Evolutionary conservation across 1,139 yeast genomes (phyloP), one percentile per base, ranked within the genome.

Genomic region (Yamadazyma dendronema): DNA sequence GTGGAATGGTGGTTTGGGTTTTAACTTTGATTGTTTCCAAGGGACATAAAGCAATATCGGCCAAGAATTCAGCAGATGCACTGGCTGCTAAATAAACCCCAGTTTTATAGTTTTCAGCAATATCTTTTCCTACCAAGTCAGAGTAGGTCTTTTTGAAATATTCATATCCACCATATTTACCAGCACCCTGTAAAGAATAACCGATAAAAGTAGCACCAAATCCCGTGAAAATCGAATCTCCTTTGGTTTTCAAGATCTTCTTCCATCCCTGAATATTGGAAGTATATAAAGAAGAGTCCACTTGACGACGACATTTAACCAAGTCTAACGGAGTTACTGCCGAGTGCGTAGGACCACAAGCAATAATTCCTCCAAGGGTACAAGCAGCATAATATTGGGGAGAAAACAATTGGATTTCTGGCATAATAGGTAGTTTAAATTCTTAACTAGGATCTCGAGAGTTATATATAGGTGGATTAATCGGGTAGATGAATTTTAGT

Each of bases 311-410:
- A 67, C 95, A 84, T 67, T 90, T 90, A 58, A 90, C 95, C 47
- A 90, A 71, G 66, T 90, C 97, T 45, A 90, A 74, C 3, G 97
- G 97, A 5, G 96, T 86, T 24, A 90, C 94, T 2, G 86, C 77
- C 2, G 96, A 81, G 65, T 90, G 97, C 11, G 97, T 90, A 24
- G 96, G 95, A 25, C 97, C 97, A 72, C 97, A 90, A 3, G 97
- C 97, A 46, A 81, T 56, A 37, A 86, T 72, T 50, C 97, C 97
- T 37, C 97, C 97, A 28, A 87, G 43, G 9, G 95, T 83, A 64
- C 97, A 90, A 32, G 95, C 81, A 34, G 78, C 76, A 65, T 77
- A 90, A 65, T 84, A 90, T 58, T 86, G 84, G 17, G 73, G 69
- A 3, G 90, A 71, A 65, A 75, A 84, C 37, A 84, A 67, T 48